Evolutionary conservation across 345 rosid genomes (phyloP).

Genomic region (Citrus sp.): DNA sequence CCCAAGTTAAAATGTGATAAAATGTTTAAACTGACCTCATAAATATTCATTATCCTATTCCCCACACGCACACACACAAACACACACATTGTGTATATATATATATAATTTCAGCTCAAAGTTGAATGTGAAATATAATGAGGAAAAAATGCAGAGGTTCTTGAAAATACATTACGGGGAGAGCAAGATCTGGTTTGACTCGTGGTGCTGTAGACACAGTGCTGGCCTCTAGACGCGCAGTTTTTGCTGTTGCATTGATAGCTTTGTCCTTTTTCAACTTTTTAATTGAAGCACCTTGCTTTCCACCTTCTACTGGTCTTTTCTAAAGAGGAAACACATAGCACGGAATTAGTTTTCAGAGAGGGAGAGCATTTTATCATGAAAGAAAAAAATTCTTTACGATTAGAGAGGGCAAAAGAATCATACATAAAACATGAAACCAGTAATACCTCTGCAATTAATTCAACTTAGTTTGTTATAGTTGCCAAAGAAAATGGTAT

Average conservation of each 20-base stretch:
- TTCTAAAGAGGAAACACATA: constrained; percentile 46
- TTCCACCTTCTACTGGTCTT: constrained; percentile 69
- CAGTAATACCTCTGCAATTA: background rate
- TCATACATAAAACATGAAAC: background rate
- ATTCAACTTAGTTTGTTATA: background rate
- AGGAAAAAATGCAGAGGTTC: constrained; percentile 18
- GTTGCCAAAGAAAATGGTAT: background rate
- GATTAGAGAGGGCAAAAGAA: background rate
- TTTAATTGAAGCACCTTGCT: constrained; percentile 86
- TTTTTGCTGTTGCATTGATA: constrained; percentile 61
- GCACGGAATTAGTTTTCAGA: background rate
- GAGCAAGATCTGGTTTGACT: constrained; percentile 89
- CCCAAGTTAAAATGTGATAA: background rate
- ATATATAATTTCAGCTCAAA: background rate
- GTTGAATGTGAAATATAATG: background rate
- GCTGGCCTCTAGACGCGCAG: constrained; percentile 58
- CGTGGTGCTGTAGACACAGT: constrained; percentile 51
- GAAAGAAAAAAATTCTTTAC: background rate
- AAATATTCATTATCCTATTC: background rate
- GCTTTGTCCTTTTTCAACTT: constrained; percentile 88
- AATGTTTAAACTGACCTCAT: background rate
- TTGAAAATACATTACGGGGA: constrained; percentile 75
- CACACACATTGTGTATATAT: no score
- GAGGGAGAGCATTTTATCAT: constrained; percentile 3
- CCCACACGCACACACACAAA: background rate